Evolutionary conservation across 768 basidiomycete genomes (phyloP).

Genomic region (Mycena capillaripes): DNA sequence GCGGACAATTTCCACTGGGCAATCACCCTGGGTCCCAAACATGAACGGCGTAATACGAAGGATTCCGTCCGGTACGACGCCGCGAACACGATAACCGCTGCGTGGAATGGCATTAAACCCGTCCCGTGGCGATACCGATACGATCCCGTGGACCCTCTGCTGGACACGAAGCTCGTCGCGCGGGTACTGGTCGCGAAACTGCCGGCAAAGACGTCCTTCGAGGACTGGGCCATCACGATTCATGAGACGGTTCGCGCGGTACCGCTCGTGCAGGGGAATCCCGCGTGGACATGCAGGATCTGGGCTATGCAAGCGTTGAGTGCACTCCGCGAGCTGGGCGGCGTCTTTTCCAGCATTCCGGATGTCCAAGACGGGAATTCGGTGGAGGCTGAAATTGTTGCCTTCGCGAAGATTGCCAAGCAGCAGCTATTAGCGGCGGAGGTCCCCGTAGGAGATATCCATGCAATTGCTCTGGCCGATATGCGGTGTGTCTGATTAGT

Average conservation of each 20-base stretch:
- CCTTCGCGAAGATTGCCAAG: constrained; percentile 17
- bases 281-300: constrained; percentile 14
- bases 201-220: not conserved
- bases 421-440: not conserved
- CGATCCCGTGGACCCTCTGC: constrained; percentile 16
- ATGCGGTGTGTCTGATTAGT: constrained; percentile 9
- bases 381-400: constrained; percentile 23
- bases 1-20: constrained; percentile 20
- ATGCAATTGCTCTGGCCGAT: constrained; percentile 3
- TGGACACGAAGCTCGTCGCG: constrained; percentile 22
- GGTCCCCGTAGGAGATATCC: constrained; percentile 3
- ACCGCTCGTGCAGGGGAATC: constrained; percentile 15
- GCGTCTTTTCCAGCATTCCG: constrained; percentile 19
- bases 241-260: constrained; percentile 22
- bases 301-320: constrained; percentile 14
- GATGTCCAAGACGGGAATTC: constrained; percentile 18
- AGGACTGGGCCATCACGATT: constrained; percentile 18
- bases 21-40: not conserved
- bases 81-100: constrained; percentile 20
- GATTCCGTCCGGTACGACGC: constrained; percentile 26
- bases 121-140: constrained; percentile 25
- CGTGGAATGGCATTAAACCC: constrained; percentile 7
- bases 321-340: constrained; percentile 1
- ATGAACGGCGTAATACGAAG: not conserved
- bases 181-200: constrained; percentile 25